A percentile compares a stretch with the other conserved stretches of the same genome.
These are phyloP conservation scores for Melanomma pulvis-pyrius DNA, from an alignment of 495 filamentous ascomycete genomes.

Conservation along the genomic window DNA sequence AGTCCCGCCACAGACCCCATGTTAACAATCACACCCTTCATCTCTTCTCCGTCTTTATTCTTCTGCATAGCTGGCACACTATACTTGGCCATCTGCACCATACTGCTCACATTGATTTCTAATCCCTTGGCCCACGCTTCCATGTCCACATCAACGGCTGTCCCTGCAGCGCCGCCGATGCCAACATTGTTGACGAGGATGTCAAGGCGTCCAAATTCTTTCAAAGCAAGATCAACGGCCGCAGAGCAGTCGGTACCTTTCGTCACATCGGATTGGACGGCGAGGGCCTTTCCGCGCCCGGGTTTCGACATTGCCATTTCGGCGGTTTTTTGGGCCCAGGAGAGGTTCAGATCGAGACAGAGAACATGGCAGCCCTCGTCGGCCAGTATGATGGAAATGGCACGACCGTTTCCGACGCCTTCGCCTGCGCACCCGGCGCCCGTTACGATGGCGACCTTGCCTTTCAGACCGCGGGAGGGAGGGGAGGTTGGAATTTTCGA, in stretches of 20 bases:
- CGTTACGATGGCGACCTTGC: constrained; percentile 61
- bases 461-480: constrained; percentile 39
- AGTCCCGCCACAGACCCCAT: constrained; percentile 61
- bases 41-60: constrained; percentile 41
- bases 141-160: constrained; percentile 59
- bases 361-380: constrained; percentile 58
- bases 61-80: constrained; percentile 57
- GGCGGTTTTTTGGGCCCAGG: constrained; percentile 54
- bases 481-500: background rate
- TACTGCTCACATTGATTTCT: constrained; percentile 61
- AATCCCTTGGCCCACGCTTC: constrained; percentile 56
- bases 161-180: constrained; percentile 55
- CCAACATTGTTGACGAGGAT: constrained; percentile 64
- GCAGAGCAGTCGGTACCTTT: constrained; percentile 51
- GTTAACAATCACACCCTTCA: constrained; percentile 52
- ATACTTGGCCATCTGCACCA: constrained; percentile 61
- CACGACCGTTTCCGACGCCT: constrained; percentile 63
- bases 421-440: constrained; percentile 58
- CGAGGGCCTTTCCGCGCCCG: constrained; percentile 44
- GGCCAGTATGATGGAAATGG: constrained; percentile 60
- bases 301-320: constrained; percentile 47
- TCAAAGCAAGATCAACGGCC: constrained; percentile 47
- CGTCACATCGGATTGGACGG: constrained; percentile 55
- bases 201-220: constrained; percentile 54
- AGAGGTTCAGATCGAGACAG: constrained; percentile 55